Conservation (phyloP, 2,329 filamentous ascomycete genomes). For the Botryotinia narcissicola region DNA sequence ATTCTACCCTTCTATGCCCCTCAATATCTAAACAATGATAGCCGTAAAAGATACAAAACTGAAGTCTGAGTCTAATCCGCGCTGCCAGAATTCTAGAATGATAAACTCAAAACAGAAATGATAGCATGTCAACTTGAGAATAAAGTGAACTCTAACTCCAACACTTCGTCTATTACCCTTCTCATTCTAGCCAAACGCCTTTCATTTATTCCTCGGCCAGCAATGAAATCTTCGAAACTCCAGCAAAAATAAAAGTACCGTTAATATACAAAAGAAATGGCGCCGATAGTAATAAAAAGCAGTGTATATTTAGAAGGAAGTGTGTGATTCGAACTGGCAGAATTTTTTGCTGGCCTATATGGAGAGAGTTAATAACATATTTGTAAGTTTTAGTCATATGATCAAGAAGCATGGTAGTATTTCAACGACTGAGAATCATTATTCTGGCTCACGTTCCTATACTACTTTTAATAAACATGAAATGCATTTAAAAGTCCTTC, state of each 20-base stretch:
- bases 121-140: neutral
- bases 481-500: slow-evolving; percentile 9
- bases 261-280: neutral
- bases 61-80: neutral
- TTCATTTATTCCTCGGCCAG: neutral
- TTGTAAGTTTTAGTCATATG: neutral
- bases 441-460: slow-evolving; percentile 16
- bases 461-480: slow-evolving; percentile 5
- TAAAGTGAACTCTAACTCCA: neutral
- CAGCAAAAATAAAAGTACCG: neutral
- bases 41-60: neutral
- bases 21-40: neutral
- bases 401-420: slow-evolving; percentile 6
- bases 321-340: neutral
- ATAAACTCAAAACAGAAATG: too few species aligned
- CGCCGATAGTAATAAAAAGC: neutral
- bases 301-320: neutral
- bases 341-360: slow-evolving; percentile 1
- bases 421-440: slow-evolving; percentile 22
- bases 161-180: neutral
- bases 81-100: neutral
- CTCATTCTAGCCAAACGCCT: neutral
- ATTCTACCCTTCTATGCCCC: neutral
- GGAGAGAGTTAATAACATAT: neutral
- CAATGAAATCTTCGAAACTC: neutral